Evolutionary conservation across 371 early-diverging fungal genomes (phyloP).

Genomic region (Funneliformis caledonium): DNA sequence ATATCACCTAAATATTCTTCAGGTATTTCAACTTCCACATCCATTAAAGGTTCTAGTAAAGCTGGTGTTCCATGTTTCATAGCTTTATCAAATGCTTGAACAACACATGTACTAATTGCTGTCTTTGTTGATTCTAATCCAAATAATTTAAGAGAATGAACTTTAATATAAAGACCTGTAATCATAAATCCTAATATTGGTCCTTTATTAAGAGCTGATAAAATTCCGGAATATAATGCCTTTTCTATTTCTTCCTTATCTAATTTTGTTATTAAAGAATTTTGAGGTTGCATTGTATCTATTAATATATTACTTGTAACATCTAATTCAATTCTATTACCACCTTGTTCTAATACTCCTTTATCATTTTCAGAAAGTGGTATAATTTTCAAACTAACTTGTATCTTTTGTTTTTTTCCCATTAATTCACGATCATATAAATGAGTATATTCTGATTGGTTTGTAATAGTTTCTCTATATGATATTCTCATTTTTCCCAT

Average conservation of each 20-base stretch:
- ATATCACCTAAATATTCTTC: conserved; percentile 80
- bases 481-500: conserved; percentile 89
- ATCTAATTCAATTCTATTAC: conserved; percentile 17
- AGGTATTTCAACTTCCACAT: conserved; percentile 72
- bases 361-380: conserved; percentile 52
- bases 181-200: conserved; percentile 83
- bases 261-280: background rate
- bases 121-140: conserved; percentile 69
- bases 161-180: conserved; percentile 64
- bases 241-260: conserved; percentile 19
- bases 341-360: conserved; percentile 22
- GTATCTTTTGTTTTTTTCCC: conserved; percentile 73
- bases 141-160: conserved; percentile 60
- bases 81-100: conserved; percentile 65
- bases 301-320: background rate
- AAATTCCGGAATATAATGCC: conserved; percentile 72
- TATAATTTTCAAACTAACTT: conserved; percentile 59
- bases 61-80: conserved; percentile 59
- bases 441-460: conserved; percentile 42
- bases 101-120: conserved; percentile 70
- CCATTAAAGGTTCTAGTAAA: conserved; percentile 90
- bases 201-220: conserved; percentile 79
- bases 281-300: background rate
- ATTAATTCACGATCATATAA: conserved; percentile 73
- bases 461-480: conserved; percentile 80